phyloP scores from a whole-genome alignment of 2,329 filamentous ascomycete genomes.

The Trichocomaceae sp. region DNA sequence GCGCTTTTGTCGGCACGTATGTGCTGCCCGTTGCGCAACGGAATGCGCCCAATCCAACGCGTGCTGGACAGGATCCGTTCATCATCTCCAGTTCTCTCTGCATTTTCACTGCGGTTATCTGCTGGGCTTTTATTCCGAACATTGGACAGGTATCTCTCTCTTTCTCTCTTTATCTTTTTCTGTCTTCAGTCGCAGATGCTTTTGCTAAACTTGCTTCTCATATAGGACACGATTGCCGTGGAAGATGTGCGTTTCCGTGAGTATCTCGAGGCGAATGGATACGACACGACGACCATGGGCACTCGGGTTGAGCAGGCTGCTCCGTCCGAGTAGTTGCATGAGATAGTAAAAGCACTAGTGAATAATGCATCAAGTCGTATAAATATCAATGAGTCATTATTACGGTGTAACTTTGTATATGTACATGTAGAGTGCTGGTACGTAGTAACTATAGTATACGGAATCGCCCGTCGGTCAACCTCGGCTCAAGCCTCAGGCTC shows the following conservation, averaged over 20 bases:
- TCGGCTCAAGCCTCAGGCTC: not conserved
- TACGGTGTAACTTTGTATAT: too few species aligned
- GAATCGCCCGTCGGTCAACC: too few species aligned
- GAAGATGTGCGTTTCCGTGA: conserved; percentile 71
- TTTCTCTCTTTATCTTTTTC: too few species aligned
- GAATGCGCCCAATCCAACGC: conserved; percentile 49
- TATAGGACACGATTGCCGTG: conserved; percentile 67
- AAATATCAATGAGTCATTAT: too few species aligned
- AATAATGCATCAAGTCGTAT: too few species aligned
- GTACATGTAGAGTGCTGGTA: too few species aligned
- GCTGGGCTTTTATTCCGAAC: conserved; percentile 63
- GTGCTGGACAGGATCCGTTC: conserved; percentile 77
- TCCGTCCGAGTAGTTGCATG: not conserved
- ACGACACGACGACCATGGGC: conserved; percentile 60
- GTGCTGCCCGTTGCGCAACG: conserved; percentile 66
- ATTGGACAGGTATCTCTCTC: conserved; percentile 51
- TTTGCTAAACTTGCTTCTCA: not conserved
- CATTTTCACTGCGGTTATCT: conserved; percentile 63
- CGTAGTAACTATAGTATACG: too few species aligned
- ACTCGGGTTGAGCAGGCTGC: not conserved
- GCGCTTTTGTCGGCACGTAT: conserved; percentile 77
- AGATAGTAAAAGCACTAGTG: too few species aligned
- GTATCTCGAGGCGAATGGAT: conserved; percentile 68
- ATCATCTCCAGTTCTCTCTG: conserved; percentile 75
- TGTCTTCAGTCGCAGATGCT: not conserved